Base-by-base conservation (phyloP, 2,329 filamentous ascomycete species). In the Alternaria incomplexa region DNA sequence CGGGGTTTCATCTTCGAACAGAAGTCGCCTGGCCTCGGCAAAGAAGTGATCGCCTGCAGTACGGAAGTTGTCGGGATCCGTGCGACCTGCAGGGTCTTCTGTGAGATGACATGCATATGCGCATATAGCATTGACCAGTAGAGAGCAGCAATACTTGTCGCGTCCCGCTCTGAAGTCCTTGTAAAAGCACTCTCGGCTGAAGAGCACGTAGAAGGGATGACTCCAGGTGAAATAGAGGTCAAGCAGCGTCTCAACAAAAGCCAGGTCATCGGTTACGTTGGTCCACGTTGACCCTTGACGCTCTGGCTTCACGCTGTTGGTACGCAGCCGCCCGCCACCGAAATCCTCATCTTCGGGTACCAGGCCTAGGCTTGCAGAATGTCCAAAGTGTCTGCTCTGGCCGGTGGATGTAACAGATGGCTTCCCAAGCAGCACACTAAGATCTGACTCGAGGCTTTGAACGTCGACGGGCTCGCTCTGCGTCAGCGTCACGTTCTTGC, bases 41-140 rank as follows among this genome's bases (percentile, higher is more conserved):
- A 92, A 93, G 79, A 93, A 93, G 73, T 91, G 87, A 65, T 93
- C 89, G 5, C 91, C 91, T 1, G 90, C 89, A 0, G 89, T 88
- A 61, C 86, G 85, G 3, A 89, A 85, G 70, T 91, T 86, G 67
- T 83, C 81, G 0, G 88, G 85, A 61, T 89, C 84, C n/a, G 85
- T 86, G 43, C 90, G 86, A 11, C 89, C 90, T 71, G 85, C 85
- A 17, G 86, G 86, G 36, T 89, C 86, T 55, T 86, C 88, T 2
- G 90, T 92, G 68, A 91, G 90, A 54, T 89, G 87, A 70, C 90
- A 92, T 2, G 88, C 89, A 30, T 91, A 81, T 10, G 90, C 87
- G 3, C 90, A 82, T 26, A 91, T 81, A 5, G 88, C 88, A 63
- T 91, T 91, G 54, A 91, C 86, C 3, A 91, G 79, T 17, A 91